Evolutionary conservation across 345 rosid genomes (phyloP).

Genomic region (Hibiscus tridactylites): DNA sequence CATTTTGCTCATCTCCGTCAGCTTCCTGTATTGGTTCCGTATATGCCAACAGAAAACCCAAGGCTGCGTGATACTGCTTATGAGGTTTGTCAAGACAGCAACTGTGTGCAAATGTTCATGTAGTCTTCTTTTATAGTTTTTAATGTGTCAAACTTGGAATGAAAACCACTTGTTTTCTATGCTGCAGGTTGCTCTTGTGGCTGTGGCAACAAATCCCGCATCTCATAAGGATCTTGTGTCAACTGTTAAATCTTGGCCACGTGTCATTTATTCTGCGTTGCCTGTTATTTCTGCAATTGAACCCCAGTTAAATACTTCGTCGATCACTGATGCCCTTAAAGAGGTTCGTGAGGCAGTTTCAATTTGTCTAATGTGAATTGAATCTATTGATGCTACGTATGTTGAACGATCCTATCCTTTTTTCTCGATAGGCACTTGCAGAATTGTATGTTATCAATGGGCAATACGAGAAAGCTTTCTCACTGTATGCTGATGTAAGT

Average conservation of each 20-base stretch:
- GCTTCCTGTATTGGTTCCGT: constrained; percentile 91
- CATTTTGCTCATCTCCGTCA: constrained; percentile 99
- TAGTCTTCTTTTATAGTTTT: background rate
- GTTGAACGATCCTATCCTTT: constrained; percentile 16
- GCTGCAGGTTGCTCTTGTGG: constrained; percentile 88
- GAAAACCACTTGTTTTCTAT: constrained; percentile 16
- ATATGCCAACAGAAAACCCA: constrained; percentile 86
- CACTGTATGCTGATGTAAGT: constrained; percentile 96
- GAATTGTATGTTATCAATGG: constrained; percentile 85
- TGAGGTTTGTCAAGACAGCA: constrained; percentile 49
- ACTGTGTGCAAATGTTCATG: background rate
- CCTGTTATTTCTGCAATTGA: constrained; percentile 95
- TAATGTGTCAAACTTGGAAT: constrained; percentile 11
- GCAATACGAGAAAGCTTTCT: constrained; percentile 81
- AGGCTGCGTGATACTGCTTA: constrained; percentile 94
- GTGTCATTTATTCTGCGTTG: constrained; percentile 65
- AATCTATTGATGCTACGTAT: constrained; percentile 12
- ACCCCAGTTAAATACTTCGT: constrained; percentile 90
- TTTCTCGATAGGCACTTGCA: constrained; percentile 59
- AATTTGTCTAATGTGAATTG: constrained; percentile 13
- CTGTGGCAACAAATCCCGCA: constrained; percentile 86
- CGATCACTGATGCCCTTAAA: constrained; percentile 91
- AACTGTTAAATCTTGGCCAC: constrained; percentile 94
- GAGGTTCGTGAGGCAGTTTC: constrained; percentile 44
- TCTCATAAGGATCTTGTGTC: constrained; percentile 77